Evolutionary conservation across 208 protist species (phyloP).

Genomic region (Crithidia bombi): DNA sequence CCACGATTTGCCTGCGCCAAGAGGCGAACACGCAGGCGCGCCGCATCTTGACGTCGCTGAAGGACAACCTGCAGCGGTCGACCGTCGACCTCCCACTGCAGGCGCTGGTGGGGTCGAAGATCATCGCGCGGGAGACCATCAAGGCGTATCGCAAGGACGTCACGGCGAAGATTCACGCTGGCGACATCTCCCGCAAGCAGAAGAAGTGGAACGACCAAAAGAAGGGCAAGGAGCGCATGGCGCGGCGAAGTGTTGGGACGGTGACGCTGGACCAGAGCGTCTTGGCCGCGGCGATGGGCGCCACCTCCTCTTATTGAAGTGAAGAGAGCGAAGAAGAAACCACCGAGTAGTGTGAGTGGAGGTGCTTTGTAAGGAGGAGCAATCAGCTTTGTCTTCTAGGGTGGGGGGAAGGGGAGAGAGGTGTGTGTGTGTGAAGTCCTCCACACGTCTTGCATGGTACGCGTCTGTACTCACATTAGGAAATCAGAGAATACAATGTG

Average conservation of each 20-base stretch:
- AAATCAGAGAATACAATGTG: no score
- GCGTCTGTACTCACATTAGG: no score
- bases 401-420: no score
- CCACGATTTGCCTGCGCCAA: conserved; percentile 81
- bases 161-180: conserved; percentile 95
- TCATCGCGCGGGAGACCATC: conserved; percentile 93
- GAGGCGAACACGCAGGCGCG: conserved; percentile 66
- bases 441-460: no score
- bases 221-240: conserved; percentile 97
- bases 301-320: conserved; percentile 44
- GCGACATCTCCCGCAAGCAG: conserved; percentile 95
- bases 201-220: conserved; percentile 98
- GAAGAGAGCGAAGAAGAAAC: no score
- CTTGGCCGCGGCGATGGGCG: conserved; percentile 90
- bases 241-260: conserved; percentile 87
- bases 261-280: conserved; percentile 94
- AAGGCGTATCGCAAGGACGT: conserved; percentile 95
- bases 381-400: no score
- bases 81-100: conserved; percentile 94
- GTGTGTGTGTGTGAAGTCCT: no score
- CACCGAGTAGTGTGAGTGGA: no score
- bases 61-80: conserved; percentile 87
- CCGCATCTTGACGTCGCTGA: conserved; percentile 85
- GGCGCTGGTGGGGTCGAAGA: conserved; percentile 85
- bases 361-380: no score